Base-by-base conservation (phyloP, 179 eudicot genomes). In the Vitellaria paradoxa region DNA sequence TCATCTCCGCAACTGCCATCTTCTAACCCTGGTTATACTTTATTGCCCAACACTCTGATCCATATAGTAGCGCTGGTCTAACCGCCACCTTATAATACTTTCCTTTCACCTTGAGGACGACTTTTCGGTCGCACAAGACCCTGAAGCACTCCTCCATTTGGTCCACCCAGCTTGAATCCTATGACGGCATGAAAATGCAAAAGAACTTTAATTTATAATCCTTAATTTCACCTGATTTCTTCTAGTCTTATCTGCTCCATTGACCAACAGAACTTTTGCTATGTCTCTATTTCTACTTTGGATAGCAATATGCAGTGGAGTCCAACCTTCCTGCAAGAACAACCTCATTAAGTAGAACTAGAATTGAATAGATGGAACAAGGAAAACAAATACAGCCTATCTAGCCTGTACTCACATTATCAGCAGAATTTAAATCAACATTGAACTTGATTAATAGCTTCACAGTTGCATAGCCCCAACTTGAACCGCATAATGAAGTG, bases 401-500 rank as follows among this genome's bases (percentile, higher is more conserved):
- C 13, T 13, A n/a, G 62, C 21, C 14, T 8, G 26, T n/a, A 73
- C 93, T 87, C 77, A 94, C 99, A 83, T 91, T 82, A 84, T 96
- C 99, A 59, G 91, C 80, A 40, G 79, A 61, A 60, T 92, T 96
- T 74, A 92, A 85, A 69, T 96, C 98, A 79, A 84, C 97, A 73
- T 88, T 87, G 86, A 83, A 86, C 80, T 92, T 96, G 61, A 96
- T 89, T 59, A 93, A 79, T 80, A 96, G 80, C 87, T 96, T 96
- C 80, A 92, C 97, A 65, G 97, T 94, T 96, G 99, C 86, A 88
- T 46, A 65, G 96, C 99, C 76, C 99, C 91, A 74, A 94, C 97
- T 89, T 92, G 96, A 84, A 90, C 97, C 49, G 98, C 99, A 84
- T 88, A 89, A 86, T 96, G 98, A 77, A 96, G 96, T 23, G 97